Base-by-base conservation (phyloP, 129 eudicot genomes). In the Saposhnikovia divaricata region DNA sequence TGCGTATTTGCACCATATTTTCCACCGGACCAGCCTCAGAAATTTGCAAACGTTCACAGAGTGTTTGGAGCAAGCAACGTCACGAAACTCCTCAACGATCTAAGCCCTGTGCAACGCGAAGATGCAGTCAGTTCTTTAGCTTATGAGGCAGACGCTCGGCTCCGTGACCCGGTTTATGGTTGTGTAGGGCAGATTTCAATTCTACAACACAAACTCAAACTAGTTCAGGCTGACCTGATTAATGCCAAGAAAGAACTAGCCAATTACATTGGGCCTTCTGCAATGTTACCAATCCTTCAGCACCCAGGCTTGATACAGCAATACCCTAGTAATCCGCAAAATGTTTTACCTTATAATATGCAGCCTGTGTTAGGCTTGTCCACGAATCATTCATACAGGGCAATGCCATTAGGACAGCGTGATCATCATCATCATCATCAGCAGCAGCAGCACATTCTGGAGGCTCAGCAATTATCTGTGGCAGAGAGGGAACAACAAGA, bases 51-150 rank as follows among this genome's bases (percentile, higher is more conserved):
- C 38, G 97, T 93, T 0, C 98, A 94, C 80, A 91, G 85, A 75
- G 98, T 93, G 16, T 93, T 89, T 14, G 98, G 98, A 8, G 97
- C 96, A 21, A 93, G 97, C 74, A 93, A 93, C 45, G 93, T 93
- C 9, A 83, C 97, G 4, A 91, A 91, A 79, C 80, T 93, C 25
- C 89, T 93, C 34, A 93, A 87, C 73, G 97, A 89, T 9, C 90
- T 93, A 14, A 78, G 77, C 37, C 71, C 89, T 8, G 59, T 84
- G 25, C 93, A 93, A 27, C 86, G 98, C 13, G 97, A 91, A 74
- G 97, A 91, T 53, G 98, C 98, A 0, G 97, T 91, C 7, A 91
- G 88, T 65, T 91, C 98, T 4, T 78, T 93, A 1, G 93, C 93
- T 23, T 93, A 89, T 38, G 98, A 93, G 80, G 98, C 97, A 2